These are phyloP conservation scores for Fusarium multiceps DNA, from an alignment of 2,329 filamentous ascomycete genomes.

Conservation along the genomic window DNA sequence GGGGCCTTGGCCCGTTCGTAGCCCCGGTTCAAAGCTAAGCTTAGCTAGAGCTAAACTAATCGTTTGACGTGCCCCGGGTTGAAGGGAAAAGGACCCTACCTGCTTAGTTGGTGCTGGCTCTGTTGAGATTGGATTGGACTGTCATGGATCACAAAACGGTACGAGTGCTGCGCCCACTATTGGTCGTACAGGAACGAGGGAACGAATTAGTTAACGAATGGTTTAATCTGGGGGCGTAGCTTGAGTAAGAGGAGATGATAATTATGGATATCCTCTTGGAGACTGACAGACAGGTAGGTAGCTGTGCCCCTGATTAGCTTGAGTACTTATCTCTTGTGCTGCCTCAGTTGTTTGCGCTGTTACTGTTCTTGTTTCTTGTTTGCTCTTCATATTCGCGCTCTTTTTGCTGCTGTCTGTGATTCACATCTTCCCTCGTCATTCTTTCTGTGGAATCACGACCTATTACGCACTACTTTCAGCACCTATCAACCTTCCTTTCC, in stretches of 20 bases:
- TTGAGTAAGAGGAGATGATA: not conserved
- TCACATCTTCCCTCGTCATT: not conserved
- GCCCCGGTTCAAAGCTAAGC: not conserved
- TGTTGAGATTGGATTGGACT: not conserved
- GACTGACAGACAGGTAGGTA: not conserved
- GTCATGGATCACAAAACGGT: constrained; percentile 5
- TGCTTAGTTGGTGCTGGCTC: not conserved
- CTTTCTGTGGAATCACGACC: not conserved
- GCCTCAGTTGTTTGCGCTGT: not conserved
- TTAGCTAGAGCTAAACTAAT: constrained; percentile 9
- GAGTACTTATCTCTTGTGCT: constrained; percentile 11
- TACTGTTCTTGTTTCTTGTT: not conserved
- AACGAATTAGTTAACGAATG: not conserved
- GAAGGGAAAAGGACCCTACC: not conserved
- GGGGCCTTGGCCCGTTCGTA: constrained; percentile 4
- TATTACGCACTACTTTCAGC: not conserved
- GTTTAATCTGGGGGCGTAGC: not conserved
- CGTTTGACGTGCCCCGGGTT: constrained; percentile 10
- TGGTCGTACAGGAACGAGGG: not conserved
- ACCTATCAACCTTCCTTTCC: constrained; percentile 2
- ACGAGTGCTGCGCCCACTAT: not conserved
- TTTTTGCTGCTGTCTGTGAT: not conserved
- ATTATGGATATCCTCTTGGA: not conserved
- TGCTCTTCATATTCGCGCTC: not conserved
- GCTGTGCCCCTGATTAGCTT: constrained; percentile 2